Evolutionary conservation across 495 filamentous ascomycete species (phyloP).

Genomic region (Penicillium dipodomyicola): DNA sequence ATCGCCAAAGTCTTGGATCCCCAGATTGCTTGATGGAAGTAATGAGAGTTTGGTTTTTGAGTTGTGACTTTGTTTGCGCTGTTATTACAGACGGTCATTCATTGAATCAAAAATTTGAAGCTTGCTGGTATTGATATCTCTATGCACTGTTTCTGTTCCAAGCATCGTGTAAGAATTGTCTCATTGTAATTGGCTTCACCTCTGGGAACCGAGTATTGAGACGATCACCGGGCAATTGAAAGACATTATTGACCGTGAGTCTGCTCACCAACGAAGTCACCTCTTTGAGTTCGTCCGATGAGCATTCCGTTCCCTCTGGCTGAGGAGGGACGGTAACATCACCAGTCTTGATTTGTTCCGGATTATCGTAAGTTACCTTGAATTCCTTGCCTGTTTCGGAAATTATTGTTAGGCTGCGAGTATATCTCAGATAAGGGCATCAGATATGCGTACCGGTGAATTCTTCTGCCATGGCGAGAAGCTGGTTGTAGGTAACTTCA

Average conservation of each 20-base stretch:
- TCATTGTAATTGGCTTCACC: constrained; percentile 29
- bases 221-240: constrained; percentile 31
- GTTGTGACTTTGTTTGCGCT: background rate
- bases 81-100: background rate
- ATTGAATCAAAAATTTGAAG: background rate
- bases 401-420: background rate
- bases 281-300: constrained; percentile 31
- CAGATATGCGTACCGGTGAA: constrained; percentile 37
- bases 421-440: background rate
- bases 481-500: constrained; percentile 47
- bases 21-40: background rate
- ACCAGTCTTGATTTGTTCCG: constrained; percentile 45
- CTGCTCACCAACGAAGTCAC: constrained; percentile 33
- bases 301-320: constrained; percentile 21
- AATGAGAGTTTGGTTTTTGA: background rate
- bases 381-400: constrained; percentile 46
- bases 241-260: constrained; percentile 34
- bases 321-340: constrained; percentile 48
- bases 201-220: constrained; percentile 31
- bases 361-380: constrained; percentile 46
- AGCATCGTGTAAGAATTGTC: constrained; percentile 25
- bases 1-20: background rate
- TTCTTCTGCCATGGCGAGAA: constrained; percentile 45
- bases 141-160: constrained; percentile 20
- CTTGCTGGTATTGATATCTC: background rate